A percentile compares a stretch with the other conserved stretches of the same genome.
Evolutionary conservation across 139 green algal genomes (phyloP).

Genomic region (Picochlorum sp.): DNA sequence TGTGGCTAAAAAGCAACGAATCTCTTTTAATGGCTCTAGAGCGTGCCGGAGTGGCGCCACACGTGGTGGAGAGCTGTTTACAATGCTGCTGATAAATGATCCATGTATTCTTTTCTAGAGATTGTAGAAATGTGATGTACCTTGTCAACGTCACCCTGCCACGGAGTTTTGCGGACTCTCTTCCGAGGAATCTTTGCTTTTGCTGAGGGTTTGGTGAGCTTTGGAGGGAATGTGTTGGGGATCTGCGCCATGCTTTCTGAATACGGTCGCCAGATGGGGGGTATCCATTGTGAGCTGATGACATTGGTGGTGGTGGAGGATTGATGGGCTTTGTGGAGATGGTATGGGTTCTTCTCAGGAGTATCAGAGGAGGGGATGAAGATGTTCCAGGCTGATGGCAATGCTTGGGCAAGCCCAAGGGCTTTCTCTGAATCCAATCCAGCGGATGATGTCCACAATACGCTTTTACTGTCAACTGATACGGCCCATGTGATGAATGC

Average conservation of each 20-base stretch:
- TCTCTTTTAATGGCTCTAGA: too few relatives aligned
- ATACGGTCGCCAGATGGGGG: constrained; percentile 25
- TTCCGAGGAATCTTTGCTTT: background rate
- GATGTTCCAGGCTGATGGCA: too few relatives aligned
- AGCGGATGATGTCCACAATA: too few relatives aligned
- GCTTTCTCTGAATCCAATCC: too few relatives aligned
- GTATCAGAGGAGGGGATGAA: too few relatives aligned
- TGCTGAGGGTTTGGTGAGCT: background rate
- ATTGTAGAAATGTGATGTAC: constrained; percentile 22
- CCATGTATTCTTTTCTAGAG: constrained; percentile 15
- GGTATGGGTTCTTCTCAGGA: background rate
- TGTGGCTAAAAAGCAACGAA: too few relatives aligned
- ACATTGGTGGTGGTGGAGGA: background rate
- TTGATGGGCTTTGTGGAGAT: background rate
- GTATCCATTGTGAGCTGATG: constrained; percentile 9
- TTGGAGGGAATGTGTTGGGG: constrained; percentile 29
- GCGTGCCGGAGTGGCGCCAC: too few relatives aligned
- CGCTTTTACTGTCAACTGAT: too few relatives aligned
- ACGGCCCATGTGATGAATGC: too few relatives aligned
- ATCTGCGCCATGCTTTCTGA: constrained; percentile 16
- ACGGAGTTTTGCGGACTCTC: background rate
- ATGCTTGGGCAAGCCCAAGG: too few relatives aligned
- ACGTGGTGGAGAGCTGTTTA: background rate
- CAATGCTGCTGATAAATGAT: constrained; percentile 15
- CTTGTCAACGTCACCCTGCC: constrained; percentile 13